Conservation (phyloP, 306 rosid species). For the Ammopiptanthus mongolicus region DNA sequence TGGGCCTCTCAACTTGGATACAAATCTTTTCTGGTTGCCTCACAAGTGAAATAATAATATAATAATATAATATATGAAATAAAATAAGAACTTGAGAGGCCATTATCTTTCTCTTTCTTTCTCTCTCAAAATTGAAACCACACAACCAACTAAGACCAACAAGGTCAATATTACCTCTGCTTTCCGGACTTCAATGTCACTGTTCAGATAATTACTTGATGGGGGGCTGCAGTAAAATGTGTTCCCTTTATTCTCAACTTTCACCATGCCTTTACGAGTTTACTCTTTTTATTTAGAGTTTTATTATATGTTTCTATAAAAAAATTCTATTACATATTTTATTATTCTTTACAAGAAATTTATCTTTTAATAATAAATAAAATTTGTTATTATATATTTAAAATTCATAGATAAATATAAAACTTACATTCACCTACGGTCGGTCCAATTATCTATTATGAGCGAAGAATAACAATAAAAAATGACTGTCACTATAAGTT, state of each 20-base stretch:
- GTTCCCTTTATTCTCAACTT: neutral
- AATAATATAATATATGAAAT: no score
- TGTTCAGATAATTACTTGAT: constrained; percentile 15
- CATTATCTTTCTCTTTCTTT: neutral
- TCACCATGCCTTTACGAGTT: neutral
- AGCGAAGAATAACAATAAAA: no score
- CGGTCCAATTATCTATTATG: no score
- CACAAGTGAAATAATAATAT: neutral
- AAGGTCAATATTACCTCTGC: neutral
- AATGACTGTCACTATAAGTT: no score
- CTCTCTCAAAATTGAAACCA: constrained; percentile 17
- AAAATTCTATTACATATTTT: no score
- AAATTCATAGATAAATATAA: no score
- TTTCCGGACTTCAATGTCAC: constrained; percentile 7
- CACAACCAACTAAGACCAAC: neutral
- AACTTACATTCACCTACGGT: no score
- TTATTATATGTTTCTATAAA: no score
- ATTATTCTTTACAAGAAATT: no score
- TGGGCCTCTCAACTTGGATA: neutral
- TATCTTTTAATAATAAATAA: no score
- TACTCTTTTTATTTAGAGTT: neutral
- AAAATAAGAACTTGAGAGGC: neutral
- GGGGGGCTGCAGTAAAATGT: neutral
- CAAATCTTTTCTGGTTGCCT: neutral
- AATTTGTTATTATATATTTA: no score